Base-by-base conservation (phyloP, 805 yeast genomes). In the Suhomyces sp. region DNA sequence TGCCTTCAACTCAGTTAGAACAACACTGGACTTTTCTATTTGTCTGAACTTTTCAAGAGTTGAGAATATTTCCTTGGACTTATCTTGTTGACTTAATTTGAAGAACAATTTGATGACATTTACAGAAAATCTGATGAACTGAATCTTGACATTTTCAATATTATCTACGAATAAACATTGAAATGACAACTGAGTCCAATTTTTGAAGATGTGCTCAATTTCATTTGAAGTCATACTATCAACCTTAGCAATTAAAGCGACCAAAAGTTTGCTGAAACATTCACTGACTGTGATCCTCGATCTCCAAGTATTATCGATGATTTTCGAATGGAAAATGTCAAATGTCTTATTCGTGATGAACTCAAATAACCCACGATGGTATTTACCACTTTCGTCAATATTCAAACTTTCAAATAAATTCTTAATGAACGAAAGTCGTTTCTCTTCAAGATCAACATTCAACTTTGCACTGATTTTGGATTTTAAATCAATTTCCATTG, bases 71-170 rank as follows among this genome's bases (percentile, higher is more conserved):
- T 17, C 18, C 1, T 36, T 27, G 1, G 46, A 49, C 24, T 45
- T 41, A 0, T 45, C 48, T 1, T 38, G 27, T 18, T 36, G 25
- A 28, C 42, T 45, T 8, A 55, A 45, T 17, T 52, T 38, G 2
- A 31, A 36, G 2, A 51, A 31, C 13, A 29, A 10, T 12, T 15
- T 29, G 25, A 11, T 11, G n/a, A 59, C 36, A 18, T 40, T 36
- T 10, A 50, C 49, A 4, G 63, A 54, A 25, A 55, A 53, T 33
- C 69, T 48, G 9, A 65, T 59, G 34, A 64, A 71, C 19, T 76
- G 77, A 14, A 82, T 54, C 36, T 81, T 70, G 3, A 81, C 85
- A 40, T 71, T 75, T 48, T 83, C 91, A 39, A 75, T 72, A 17
- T 68, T 65, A 20, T 65, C 65, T 9, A 52, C 45, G 4, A 44